Conservation (phyloP, 768 basidiomycete species). For the Lactarius sanguifluus region DNA sequence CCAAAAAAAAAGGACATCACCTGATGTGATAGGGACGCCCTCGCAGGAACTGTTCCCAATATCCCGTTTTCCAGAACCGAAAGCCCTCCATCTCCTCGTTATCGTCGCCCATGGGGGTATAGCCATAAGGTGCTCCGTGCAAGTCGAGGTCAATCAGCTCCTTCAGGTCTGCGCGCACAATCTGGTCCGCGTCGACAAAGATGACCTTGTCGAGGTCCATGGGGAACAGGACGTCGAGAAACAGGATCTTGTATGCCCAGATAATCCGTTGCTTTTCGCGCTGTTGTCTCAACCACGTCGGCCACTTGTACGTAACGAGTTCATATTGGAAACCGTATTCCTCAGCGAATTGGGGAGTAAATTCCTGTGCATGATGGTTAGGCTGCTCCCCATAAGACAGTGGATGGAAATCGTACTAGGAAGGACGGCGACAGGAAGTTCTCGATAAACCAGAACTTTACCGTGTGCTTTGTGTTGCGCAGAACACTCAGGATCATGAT, state of each 20-base stretch:
- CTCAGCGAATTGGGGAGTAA: conserved; percentile 88
- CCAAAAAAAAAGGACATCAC: conserved; percentile 39
- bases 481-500: conserved; percentile 98
- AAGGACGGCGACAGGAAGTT: conserved; percentile 99
- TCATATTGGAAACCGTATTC: conserved; percentile 96
- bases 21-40: conserved; percentile 95
- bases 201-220: conserved; percentile 99
- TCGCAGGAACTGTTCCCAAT: conserved; percentile 85
- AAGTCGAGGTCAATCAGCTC: conserved; percentile 93
- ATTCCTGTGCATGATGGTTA: conserved; percentile 57
- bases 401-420: conserved; percentile 51
- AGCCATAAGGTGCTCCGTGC: conserved; percentile 91
- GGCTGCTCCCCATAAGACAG: background rate
- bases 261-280: conserved; percentile 98
- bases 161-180: conserved; percentile 93
- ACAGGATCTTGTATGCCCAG: conserved; percentile 99
- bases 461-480: conserved; percentile 87
- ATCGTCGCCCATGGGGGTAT: conserved; percentile 97
- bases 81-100: conserved; percentile 96
- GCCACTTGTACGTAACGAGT: conserved; percentile 99
- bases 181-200: conserved; percentile 97
- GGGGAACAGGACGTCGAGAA: conserved; percentile 97
- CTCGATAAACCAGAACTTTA: conserved; percentile 99
- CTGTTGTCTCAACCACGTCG: conserved; percentile 94
- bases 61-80: conserved; percentile 98